Percentiles rank a stretch among this genome's conserved stretches.
These are phyloP conservation scores for Ceratocystis smalleyi DNA, from an alignment of 2,329 filamentous ascomycete genomes.

Conservation along the genomic window DNA sequence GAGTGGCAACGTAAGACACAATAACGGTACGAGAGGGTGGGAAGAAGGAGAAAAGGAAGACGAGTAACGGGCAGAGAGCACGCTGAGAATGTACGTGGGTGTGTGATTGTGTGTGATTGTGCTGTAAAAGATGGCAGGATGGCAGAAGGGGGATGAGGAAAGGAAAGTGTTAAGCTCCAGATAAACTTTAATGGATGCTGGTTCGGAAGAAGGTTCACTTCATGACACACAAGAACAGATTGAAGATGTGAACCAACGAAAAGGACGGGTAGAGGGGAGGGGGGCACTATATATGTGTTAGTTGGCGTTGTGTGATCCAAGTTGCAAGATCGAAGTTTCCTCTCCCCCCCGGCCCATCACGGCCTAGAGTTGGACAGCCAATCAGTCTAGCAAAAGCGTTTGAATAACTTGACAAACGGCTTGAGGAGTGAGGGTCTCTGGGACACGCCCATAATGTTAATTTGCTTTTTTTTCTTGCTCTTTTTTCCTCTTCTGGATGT, in stretches of 20 bases:
- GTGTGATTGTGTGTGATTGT: background rate
- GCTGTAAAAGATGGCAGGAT: background rate
- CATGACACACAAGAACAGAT: background rate
- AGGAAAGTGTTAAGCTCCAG: background rate
- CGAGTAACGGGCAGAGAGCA: no score
- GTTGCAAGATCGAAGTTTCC: background rate
- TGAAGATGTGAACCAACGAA: background rate
- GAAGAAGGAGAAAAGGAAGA: background rate
- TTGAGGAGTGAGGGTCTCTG: no score
- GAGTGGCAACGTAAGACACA: background rate
- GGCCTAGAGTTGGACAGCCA: background rate
- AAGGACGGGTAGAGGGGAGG: background rate
- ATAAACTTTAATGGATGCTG: background rate
- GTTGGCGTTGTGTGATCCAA: background rate
- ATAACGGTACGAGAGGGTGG: background rate
- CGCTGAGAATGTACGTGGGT: background rate
- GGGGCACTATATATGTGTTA: background rate
- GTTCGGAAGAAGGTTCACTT: background rate
- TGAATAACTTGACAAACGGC: no score
- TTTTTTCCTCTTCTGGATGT: slow-evolving; percentile 1
- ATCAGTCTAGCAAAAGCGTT: no score
- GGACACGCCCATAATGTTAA: background rate
- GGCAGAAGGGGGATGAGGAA: background rate
- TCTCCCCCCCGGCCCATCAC: background rate
- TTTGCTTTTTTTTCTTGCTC: slow-evolving; percentile 2